Evolutionary conservation across 768 basidiomycete genomes (phyloP).

Genomic region (Hysterangium stoloniferum): DNA sequence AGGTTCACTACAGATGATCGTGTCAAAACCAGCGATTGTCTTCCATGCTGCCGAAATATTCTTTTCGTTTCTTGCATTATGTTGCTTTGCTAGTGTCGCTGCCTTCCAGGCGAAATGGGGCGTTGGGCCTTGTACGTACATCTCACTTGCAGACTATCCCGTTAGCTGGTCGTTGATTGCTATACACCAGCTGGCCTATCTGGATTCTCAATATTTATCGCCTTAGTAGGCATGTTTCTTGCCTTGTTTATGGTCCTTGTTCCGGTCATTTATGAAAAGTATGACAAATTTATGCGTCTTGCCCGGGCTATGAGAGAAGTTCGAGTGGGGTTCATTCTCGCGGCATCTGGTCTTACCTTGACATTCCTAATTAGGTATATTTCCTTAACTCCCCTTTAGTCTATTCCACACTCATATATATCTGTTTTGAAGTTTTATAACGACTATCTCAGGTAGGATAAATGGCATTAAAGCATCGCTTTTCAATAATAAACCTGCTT

Average conservation of each 20-base stretch:
- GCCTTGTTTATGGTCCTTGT: slow-evolving; percentile 67
- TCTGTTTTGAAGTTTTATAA: slow-evolving; percentile 18
- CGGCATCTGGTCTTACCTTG: slow-evolving; percentile 55
- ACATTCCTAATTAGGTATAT: slow-evolving; percentile 75
- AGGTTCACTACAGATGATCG: slow-evolving; percentile 58
- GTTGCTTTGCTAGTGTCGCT: slow-evolving; percentile 85
- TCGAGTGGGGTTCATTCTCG: slow-evolving; percentile 78
- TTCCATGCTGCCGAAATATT: slow-evolving; percentile 74
- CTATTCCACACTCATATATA: background rate
- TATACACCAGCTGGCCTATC: slow-evolving; percentile 72
- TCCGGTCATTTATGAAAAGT: slow-evolving; percentile 79
- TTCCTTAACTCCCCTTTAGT: background rate
- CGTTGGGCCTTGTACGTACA: slow-evolving; percentile 75
- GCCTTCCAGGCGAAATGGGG: slow-evolving; percentile 79
- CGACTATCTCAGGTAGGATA: slow-evolving; percentile 16
- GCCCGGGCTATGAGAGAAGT: slow-evolving; percentile 78
- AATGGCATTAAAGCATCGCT: background rate
- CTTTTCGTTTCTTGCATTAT: slow-evolving; percentile 90
- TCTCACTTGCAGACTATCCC: background rate
- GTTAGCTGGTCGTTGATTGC: background rate
- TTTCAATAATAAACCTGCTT: slow-evolving; percentile 26
- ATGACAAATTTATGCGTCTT: slow-evolving; percentile 69
- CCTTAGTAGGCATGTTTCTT: slow-evolving; percentile 64
- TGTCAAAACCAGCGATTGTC: slow-evolving; percentile 75
- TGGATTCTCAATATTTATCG: slow-evolving; percentile 78